Evolutionary conservation across 371 early-diverging fungal genomes (phyloP), one percentile per base, ranked within the genome.

Genomic region (Mortierella sp.): DNA sequence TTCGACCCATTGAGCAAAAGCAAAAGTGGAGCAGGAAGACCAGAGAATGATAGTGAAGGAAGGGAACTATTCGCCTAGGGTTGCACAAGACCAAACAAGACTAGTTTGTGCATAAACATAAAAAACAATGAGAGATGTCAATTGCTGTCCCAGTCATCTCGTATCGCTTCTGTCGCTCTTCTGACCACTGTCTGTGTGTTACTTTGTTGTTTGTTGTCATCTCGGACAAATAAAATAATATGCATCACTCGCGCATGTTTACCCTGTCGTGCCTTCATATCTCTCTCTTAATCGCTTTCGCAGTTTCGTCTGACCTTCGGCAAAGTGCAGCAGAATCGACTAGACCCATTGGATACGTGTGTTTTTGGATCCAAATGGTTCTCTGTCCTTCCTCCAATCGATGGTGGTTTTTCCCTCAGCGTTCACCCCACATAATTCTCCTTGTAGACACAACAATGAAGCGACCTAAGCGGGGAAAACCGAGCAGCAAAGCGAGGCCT

Each of bases 221-320:
- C 38, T 68, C 68, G 68, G 68, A 68, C 68, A 68, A 34, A 52
- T 3, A 19, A 52, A 21, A 14, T 2, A n/a, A 34, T 63, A 63
- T 63, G 63, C 63, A 63, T 19, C 34, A 19, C 19, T 19, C 8
- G 34, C 42, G 42, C 5, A 38, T 38, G 42, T 19, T 16, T 31
- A 31, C 19, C 63, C 14, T 34, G 55, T 38, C n/a, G 0, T 21
- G 55, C 16, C 19, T 16, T 31, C 34, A 16, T 34, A 19, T 63
- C 34, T 8, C 9, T 63, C 4, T 31, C 19, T 28, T 19, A 1
- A 9, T 34, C 8, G 31, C 7, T 19, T 19, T 5, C 21, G 2
- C 38, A 31, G 34, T 34, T 16, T 68, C 44, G 68, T 42, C 68
- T 68, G 68, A 68, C 68, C 68, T 24, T n/a, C n/a, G n/a, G n/a